A percentile compares a stretch with the other conserved stretches of the same genome.
These are phyloP conservation scores for Leccinum imitatum DNA, from an alignment of 768 basidiomycete genomes.

Conservation along the genomic window DNA sequence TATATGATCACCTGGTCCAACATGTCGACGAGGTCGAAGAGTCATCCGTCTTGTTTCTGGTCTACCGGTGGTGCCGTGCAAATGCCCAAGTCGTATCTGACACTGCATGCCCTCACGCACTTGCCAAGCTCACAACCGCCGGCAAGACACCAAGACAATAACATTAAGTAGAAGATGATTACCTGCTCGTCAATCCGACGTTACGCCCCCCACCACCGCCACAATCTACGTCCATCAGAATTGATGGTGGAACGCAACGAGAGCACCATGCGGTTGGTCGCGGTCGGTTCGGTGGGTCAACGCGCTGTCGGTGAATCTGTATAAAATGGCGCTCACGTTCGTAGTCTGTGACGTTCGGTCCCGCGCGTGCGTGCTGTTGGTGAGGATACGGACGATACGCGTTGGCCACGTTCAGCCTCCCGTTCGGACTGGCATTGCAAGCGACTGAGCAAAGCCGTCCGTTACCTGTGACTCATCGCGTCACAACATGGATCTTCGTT, in stretches of 20 bases:
- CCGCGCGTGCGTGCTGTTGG: constrained; percentile 21
- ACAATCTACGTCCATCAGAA: constrained; percentile 17
- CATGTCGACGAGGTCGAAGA: too few species aligned
- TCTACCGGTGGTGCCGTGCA: too few species aligned
- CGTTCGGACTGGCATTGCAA: constrained; percentile 32
- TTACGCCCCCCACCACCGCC: too few species aligned
- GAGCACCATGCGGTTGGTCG: constrained; percentile 88
- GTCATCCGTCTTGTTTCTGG: too few species aligned
- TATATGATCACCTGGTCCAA: too few species aligned
- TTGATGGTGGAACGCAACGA: constrained; percentile 82
- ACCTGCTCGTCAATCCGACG: too few species aligned
- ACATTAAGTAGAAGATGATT: too few species aligned
- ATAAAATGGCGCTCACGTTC: constrained; percentile 54
- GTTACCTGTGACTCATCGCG: constrained; percentile 18
- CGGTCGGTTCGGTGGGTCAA: constrained; percentile 52
- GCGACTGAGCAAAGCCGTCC: constrained; percentile 21
- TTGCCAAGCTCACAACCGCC: too few species aligned
- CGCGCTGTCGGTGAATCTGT: not conserved
- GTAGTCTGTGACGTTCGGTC: constrained; percentile 52
- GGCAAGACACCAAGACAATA: too few species aligned
- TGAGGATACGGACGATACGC: constrained; percentile 30
- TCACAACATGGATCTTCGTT: too few species aligned
- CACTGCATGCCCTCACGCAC: too few species aligned
- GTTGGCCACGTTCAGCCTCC: constrained; percentile 12
- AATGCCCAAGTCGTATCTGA: too few species aligned